phyloP scores from a whole-genome alignment of 176 grass and related monocot species.

The Dactylis glomerata region DNA sequence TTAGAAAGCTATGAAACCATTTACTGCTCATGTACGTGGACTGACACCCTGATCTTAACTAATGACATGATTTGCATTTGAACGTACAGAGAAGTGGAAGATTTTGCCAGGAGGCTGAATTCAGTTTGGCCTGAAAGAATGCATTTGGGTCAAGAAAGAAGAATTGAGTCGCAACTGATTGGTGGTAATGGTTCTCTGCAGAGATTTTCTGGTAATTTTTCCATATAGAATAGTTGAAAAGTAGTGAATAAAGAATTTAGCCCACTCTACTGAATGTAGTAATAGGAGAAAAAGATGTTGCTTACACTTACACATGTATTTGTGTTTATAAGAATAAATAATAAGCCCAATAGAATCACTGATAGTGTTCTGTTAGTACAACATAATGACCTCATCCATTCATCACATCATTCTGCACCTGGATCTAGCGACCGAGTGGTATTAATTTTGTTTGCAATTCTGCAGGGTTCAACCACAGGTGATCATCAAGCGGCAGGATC shows the following conservation, averaged over 20 bases:
- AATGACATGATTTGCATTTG: constrained; percentile 25
- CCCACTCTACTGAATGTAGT: not conserved
- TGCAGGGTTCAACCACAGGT: constrained; percentile 49
- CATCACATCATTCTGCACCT: not conserved
- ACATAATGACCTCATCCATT: not conserved
- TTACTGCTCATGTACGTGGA: constrained; percentile 11
- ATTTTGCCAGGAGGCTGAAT: constrained; percentile 95
- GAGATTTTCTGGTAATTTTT: constrained; percentile 47
- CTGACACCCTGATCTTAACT: not conserved
- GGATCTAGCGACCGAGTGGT: not conserved
- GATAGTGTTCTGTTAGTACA: not conserved
- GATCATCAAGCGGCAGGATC: not conserved
- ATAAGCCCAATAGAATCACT: not conserved
- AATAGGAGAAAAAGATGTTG: not conserved
- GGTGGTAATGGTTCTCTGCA: constrained; percentile 51
- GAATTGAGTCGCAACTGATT: constrained; percentile 55
- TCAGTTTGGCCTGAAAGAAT: constrained; percentile 95
- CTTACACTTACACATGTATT: not conserved
- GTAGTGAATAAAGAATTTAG: not conserved
- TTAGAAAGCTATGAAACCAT: not conserved
- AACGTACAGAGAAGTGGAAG: constrained; percentile 90
- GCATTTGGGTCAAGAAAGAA: constrained; percentile 77
- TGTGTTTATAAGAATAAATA: not conserved
- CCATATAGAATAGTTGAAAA: not conserved
- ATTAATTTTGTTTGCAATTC: not conserved